These are phyloP conservation scores for Myochromella boudieri DNA, from an alignment of 768 basidiomycete genomes.

Conservation along the genomic window DNA sequence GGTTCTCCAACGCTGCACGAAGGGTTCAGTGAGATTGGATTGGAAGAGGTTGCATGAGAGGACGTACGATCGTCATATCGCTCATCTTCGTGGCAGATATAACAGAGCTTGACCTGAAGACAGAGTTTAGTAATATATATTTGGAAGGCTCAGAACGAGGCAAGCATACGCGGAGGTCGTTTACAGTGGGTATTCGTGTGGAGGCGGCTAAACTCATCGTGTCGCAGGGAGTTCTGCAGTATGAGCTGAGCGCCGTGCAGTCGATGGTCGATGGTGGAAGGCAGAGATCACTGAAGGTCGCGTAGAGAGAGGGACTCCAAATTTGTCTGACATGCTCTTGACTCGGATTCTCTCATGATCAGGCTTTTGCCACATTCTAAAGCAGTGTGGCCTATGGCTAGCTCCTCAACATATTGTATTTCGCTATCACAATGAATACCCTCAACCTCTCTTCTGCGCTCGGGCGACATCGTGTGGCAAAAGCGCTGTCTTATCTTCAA, in stretches of 20 bases:
- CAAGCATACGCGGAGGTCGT: constrained; percentile 27
- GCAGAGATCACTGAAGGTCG: not conserved
- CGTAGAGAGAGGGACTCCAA: not conserved
- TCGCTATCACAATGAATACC: too few relatives aligned
- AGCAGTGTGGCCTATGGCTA: too few relatives aligned
- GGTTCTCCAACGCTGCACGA: constrained; percentile 39
- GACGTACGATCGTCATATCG: constrained; percentile 42
- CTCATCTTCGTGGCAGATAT: constrained; percentile 80
- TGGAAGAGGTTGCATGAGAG: constrained; percentile 1
- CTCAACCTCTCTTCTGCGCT: too few relatives aligned
- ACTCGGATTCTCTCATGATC: not conserved
- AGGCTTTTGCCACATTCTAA: not conserved
- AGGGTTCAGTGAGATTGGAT: not conserved
- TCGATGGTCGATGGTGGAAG: not conserved
- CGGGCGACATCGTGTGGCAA: too few relatives aligned
- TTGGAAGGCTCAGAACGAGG: not conserved
- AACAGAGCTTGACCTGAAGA: constrained; percentile 68
- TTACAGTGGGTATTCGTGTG: constrained; percentile 23
- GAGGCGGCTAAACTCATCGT: too few relatives aligned
- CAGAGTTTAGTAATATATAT: not conserved
- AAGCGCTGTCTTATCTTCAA: too few relatives aligned
- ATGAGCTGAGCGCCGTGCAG: constrained; percentile 6
- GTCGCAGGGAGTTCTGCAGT: too few relatives aligned
- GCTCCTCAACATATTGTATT: too few relatives aligned
- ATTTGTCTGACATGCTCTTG: not conserved